Evolutionary conservation across 1,284 basidiomycete genomes (phyloP), one percentile per base, ranked within the genome.

Genomic region (Meripilus lineatus): DNA sequence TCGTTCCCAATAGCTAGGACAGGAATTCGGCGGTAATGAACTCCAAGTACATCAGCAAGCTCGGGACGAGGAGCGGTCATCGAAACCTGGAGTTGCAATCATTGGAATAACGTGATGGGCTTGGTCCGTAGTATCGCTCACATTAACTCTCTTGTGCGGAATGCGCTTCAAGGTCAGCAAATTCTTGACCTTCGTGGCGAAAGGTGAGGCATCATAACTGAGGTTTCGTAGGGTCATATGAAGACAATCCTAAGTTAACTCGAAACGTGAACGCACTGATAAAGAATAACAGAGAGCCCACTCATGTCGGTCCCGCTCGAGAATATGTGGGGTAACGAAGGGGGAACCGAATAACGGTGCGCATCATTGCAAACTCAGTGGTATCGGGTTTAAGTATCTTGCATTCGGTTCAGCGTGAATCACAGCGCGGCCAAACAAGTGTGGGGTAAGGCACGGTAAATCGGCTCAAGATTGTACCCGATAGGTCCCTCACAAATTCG

Each of bases 1-100:
- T 79, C 75, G 47, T 73, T 74, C 4, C 76, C 77, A 40, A 79
- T 75, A 14, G 76, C 71, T 2, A 78, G 64, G n/a, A 79, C 63
- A 13, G 76, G 76, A 22, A 79, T 76, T 21, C 73, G 68, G 14
- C 77, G 72, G 56, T 79, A 79, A 28, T 59, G 58, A 14, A 79
- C 58, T 10, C 76, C 77, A 13, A 79, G 61, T 1, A 69, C 53
- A 17, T 71, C 68, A 33, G 71, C 68, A 41, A 81, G 68, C 53
- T 76, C 76, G 6, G 75, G 71, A 14, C 77, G 75, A 39, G 78
- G 77, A n/a, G 75, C 65, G 10, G 63, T 61, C 43, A 59, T 57
- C 2, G 72, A 62, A 11, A 79, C 72, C 76, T 79, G 45, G 18
- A 14, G 7, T 26, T 23, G 8, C 32, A 40, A 23, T n/a, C n/a